A percentile compares a stretch with the other conserved stretches of the same genome.
Conservation (phyloP, 2,329 filamentous ascomycete genomes). For the Colletotrichum viniferum region DNA sequence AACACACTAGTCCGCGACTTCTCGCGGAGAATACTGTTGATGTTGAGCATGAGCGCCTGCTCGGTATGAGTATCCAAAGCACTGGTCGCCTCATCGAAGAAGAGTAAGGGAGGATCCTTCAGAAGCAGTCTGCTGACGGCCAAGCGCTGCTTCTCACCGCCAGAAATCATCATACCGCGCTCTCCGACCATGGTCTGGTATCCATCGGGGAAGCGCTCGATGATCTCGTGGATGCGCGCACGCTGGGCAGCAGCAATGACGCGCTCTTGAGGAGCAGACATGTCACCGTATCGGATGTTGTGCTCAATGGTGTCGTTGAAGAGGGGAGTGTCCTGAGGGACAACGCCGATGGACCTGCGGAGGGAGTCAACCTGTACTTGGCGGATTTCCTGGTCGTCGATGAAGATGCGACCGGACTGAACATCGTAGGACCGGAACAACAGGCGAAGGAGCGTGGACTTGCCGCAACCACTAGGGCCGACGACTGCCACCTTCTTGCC, state of each 20-base stretch:
- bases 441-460: slow-evolving; percentile 88
- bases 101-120: slow-evolving; percentile 87
- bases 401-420: slow-evolving; percentile 81
- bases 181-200: slow-evolving; percentile 93
- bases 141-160: slow-evolving; percentile 90
- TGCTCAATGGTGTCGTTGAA: slow-evolving; percentile 97
- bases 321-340: slow-evolving; percentile 94
- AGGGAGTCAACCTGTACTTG: slow-evolving; percentile 83
- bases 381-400: slow-evolving; percentile 92
- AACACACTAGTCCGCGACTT: slow-evolving; percentile 92
- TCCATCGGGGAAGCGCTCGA: slow-evolving; percentile 80
- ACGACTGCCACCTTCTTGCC: slow-evolving; percentile 97
- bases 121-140: slow-evolving; percentile 83
- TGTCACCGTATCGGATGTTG: slow-evolving; percentile 91
- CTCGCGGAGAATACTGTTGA: slow-evolving; percentile 89
- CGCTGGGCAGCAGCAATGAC: slow-evolving; percentile 80
- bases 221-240: slow-evolving; percentile 84
- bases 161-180: slow-evolving; percentile 94
- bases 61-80: slow-evolving; percentile 94
- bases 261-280: slow-evolving; percentile 74
- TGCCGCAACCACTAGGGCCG: slow-evolving; percentile 93
- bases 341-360: slow-evolving; percentile 86
- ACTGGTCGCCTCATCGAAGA: slow-evolving; percentile 95
- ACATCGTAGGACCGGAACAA: slow-evolving; percentile 96
- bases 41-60: slow-evolving; percentile 87